Percentiles rank a stretch among this genome's conserved stretches.
Evolutionary conservation across 1,284 basidiomycete genomes (phyloP).

Genomic region (Moesziomyces antarcticus): DNA sequence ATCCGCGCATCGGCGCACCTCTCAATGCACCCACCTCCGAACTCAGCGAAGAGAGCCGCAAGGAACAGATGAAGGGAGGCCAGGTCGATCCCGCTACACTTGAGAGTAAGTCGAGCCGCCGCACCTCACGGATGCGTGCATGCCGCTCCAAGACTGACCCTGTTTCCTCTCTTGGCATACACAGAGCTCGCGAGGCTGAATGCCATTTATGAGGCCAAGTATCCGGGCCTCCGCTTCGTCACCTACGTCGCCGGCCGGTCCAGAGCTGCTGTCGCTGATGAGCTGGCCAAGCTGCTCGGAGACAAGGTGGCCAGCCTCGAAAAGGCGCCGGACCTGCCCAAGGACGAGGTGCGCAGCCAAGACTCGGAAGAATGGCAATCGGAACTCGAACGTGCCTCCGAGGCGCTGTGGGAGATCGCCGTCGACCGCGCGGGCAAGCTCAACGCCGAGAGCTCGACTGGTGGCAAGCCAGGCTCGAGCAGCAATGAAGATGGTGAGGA

Average conservation of each 20-base stretch:
- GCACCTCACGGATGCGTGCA: neutral
- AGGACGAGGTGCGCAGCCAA: slow-evolving; percentile 16
- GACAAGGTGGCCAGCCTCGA: slow-evolving; percentile 24
- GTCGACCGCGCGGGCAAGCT: slow-evolving; percentile 59
- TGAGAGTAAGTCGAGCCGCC: slow-evolving; percentile 30
- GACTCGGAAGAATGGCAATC: slow-evolving; percentile 51
- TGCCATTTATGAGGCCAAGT: slow-evolving; percentile 59
- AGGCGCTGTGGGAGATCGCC: slow-evolving; percentile 64
- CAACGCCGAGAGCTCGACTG: slow-evolving; percentile 8
- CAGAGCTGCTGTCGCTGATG: slow-evolving; percentile 71
- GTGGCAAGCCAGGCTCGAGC: neutral
- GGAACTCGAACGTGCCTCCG: slow-evolving; percentile 58
- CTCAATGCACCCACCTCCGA: slow-evolving; percentile 36
- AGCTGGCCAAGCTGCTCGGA: slow-evolving; percentile 50
- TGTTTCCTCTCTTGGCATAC: neutral
- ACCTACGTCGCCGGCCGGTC: slow-evolving; percentile 62
- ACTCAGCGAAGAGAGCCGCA: slow-evolving; percentile 53
- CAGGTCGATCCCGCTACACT: slow-evolving; percentile 50
- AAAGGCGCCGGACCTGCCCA: slow-evolving; percentile 31
- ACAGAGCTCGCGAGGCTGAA: slow-evolving; percentile 56
- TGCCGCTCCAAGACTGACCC: neutral
- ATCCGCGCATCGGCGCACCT: slow-evolving; percentile 57
- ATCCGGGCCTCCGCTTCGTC: slow-evolving; percentile 62
- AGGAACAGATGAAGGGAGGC: slow-evolving; percentile 55
- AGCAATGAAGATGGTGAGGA: slow-evolving; percentile 39